Percentiles rank a stretch among this genome's conserved stretches.
phyloP scores from a whole-genome alignment of 805 yeast species.

The Candida tibetensis region DNA sequence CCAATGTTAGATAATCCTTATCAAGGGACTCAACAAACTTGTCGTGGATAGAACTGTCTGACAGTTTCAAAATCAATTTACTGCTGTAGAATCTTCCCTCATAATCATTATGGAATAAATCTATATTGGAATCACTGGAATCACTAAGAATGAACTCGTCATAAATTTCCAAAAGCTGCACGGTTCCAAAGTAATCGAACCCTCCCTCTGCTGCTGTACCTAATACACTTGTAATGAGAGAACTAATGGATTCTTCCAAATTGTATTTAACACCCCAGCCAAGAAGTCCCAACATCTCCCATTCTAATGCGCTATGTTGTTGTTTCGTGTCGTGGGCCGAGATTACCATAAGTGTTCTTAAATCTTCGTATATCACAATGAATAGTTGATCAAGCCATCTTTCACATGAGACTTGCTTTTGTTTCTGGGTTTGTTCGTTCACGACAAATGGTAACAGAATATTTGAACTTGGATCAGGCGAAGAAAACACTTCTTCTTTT shows the following conservation, averaged over 20 bases:
- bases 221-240: constrained; percentile 48
- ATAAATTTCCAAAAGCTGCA: constrained; percentile 47
- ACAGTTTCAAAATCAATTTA: constrained; percentile 30
- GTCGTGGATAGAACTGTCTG: constrained; percentile 15
- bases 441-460: constrained; percentile 15
- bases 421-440: constrained; percentile 5
- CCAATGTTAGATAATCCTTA: constrained; percentile 30
- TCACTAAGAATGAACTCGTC: constrained; percentile 42
- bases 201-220: constrained; percentile 48
- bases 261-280: constrained; percentile 43
- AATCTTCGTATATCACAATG: constrained; percentile 65
- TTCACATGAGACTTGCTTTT: constrained; percentile 48
- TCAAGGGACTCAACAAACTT: constrained; percentile 24
- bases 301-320: constrained; percentile 62
- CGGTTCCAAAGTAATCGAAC: constrained; percentile 61
- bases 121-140: constrained; percentile 28
- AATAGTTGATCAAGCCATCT: constrained; percentile 78
- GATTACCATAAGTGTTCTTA: constrained; percentile 25
- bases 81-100: constrained; percentile 25
- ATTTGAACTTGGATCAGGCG: constrained; percentile 8
- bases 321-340: constrained; percentile 22
- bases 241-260: constrained; percentile 34
- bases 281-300: constrained; percentile 69
- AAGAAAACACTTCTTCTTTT: constrained; percentile 63
- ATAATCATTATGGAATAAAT: constrained; percentile 29